Evolutionary conservation across 257 asterid species (phyloP).

Genomic region (Nicotiana paniculata): DNA sequence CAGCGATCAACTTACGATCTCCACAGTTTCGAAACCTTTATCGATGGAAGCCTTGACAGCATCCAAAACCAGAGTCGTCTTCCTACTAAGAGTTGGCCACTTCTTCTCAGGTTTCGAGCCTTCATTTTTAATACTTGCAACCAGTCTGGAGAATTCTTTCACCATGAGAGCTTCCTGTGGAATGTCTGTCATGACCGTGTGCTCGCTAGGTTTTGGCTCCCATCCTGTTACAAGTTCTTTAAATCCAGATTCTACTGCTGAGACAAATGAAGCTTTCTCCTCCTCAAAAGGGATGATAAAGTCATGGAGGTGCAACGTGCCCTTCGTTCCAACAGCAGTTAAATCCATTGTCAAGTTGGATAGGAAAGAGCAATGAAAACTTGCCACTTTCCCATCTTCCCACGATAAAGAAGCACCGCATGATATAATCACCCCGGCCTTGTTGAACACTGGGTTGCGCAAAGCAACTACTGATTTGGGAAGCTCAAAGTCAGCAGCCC

Average conservation of each 20-base stretch:
- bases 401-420: constrained; percentile 34
- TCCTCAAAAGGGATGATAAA: constrained; percentile 52
- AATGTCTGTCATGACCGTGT: constrained; percentile 37
- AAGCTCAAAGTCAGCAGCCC: constrained; percentile 27
- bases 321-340: constrained; percentile 47
- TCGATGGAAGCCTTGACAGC: constrained; percentile 63
- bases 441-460: constrained; percentile 24
- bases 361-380: constrained; percentile 55
- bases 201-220: constrained; percentile 37
- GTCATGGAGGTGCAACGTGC: constrained; percentile 44
- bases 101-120: constrained; percentile 41
- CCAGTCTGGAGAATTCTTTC: constrained; percentile 53
- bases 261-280: constrained; percentile 33
- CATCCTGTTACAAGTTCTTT: constrained; percentile 27
- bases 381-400: constrained; percentile 44
- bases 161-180: constrained; percentile 76
- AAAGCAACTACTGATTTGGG: constrained; percentile 34
- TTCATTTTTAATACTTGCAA: constrained; percentile 19
- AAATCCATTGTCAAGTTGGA: constrained; percentile 46
- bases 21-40: constrained; percentile 41
- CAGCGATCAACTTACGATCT: constrained; percentile 17
- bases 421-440: constrained; percentile 32
- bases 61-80: constrained; percentile 60
- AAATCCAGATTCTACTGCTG: constrained; percentile 25
- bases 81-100: constrained; percentile 56